A percentile compares a stretch with the other conserved stretches of the same genome.
phyloP scores from a whole-genome alignment of 495 filamentous ascomycete genomes.

The Podospora pseudocomata region DNA sequence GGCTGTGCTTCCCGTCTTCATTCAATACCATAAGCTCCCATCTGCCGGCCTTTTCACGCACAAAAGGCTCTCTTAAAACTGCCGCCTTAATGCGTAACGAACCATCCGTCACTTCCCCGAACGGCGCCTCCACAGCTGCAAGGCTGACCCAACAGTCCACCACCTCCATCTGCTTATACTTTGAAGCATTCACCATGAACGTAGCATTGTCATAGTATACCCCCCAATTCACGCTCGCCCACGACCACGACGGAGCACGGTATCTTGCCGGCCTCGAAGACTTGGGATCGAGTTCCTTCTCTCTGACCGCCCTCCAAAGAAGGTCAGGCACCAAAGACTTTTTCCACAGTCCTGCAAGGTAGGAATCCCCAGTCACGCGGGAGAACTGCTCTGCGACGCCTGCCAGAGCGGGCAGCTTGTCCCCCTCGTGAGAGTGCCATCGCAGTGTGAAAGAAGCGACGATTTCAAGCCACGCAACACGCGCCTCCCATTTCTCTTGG shows the following conservation, averaged over 20 bases:
- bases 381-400: constrained; percentile 2
- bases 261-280: neutral
- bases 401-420: neutral
- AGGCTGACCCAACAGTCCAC: neutral
- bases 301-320: neutral
- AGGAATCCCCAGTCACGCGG: neutral
- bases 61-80: neutral
- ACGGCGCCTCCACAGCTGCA: neutral
- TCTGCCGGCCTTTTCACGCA: neutral
- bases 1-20: neutral
- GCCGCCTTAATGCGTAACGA: neutral
- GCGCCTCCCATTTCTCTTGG: neutral
- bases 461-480: neutral
- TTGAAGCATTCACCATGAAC: neutral
- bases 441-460: neutral
- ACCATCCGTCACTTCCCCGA: neutral
- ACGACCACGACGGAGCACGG: neutral
- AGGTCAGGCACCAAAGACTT: neutral
- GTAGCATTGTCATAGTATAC: neutral
- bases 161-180: neutral
- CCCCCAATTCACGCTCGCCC: neutral
- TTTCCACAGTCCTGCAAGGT: neutral
- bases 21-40: neutral
- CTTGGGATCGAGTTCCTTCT: neutral
- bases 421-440: neutral